A percentile compares a stretch with the other conserved stretches of the same genome.
Evolutionary conservation across 1,284 basidiomycete genomes (phyloP).

Genomic region (Boletus semigastroideus): DNA sequence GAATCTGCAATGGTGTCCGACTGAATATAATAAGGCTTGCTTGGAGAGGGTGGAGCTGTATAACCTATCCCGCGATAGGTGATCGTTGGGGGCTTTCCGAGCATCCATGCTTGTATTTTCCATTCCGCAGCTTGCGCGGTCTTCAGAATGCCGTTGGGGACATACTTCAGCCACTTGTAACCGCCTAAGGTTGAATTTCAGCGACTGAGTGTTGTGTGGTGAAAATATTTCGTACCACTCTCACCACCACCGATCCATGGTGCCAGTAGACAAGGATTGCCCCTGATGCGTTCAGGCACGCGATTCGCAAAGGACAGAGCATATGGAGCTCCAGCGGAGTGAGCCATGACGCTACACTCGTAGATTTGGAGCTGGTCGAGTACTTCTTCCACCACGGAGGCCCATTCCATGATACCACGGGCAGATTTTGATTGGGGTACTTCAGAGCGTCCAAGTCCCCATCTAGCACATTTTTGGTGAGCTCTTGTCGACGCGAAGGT

Average conservation of each 20-base stretch:
- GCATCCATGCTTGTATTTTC: slow-evolving; percentile 94
- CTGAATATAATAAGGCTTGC: slow-evolving; percentile 28
- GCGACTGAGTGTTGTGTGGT: not conserved
- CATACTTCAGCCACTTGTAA: slow-evolving; percentile 96
- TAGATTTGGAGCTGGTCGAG: slow-evolving; percentile 77
- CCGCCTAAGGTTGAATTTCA: slow-evolving; percentile 48
- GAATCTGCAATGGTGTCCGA: slow-evolving; percentile 21
- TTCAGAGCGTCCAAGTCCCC: slow-evolving; percentile 91
- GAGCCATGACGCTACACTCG: slow-evolving; percentile 89
- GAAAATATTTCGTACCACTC: slow-evolving; percentile 56
- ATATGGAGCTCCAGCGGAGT: slow-evolving; percentile 96
- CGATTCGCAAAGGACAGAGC: slow-evolving; percentile 85
- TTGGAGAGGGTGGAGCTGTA: slow-evolving; percentile 42
- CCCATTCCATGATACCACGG: slow-evolving; percentile 89
- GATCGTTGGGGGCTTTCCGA: slow-evolving; percentile 88
- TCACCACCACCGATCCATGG: slow-evolving; percentile 96
- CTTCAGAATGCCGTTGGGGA: slow-evolving; percentile 90
- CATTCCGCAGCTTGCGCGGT: slow-evolving; percentile 97
- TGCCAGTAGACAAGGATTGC: slow-evolving; percentile 86
- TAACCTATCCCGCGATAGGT: slow-evolving; percentile 81
- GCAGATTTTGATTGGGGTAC: slow-evolving; percentile 64
- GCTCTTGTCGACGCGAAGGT: slow-evolving; percentile 6
- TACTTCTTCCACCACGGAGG: slow-evolving; percentile 85
- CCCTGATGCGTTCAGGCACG: slow-evolving; percentile 72
- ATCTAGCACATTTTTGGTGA: slow-evolving; percentile 45